These are phyloP conservation scores for Colletotrichum sp. DNA, from an alignment of 2,329 filamentous ascomycete species.

Conservation along the genomic window DNA sequence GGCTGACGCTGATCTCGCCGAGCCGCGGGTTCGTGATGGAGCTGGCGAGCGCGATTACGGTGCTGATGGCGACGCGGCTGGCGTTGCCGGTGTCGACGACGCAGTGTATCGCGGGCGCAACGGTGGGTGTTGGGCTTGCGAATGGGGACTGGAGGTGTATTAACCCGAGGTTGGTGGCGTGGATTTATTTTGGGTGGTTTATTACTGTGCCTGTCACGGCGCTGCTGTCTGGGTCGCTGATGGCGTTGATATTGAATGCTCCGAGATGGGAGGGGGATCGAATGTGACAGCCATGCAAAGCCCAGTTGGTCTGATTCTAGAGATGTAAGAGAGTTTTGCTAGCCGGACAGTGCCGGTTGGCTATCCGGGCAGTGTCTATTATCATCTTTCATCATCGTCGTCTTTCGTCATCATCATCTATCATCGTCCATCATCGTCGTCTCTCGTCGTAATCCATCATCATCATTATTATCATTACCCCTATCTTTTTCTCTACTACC, in stretches of 20 bases:
- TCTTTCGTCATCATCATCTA: no score
- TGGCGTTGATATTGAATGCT: constrained; percentile 60
- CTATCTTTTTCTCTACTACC: no score
- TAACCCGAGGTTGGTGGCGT: constrained; percentile 52
- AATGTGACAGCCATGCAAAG: not conserved
- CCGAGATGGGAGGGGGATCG: constrained; percentile 37
- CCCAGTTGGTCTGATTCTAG: not conserved
- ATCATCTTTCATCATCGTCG: no score
- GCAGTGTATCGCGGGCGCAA: constrained; percentile 58
- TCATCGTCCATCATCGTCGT: no score
- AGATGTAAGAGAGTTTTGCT: no score
- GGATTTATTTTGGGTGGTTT: constrained; percentile 55
- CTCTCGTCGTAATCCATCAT: no score
- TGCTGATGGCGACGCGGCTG: constrained; percentile 58
- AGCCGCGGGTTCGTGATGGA: constrained; percentile 58
- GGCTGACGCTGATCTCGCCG: constrained; percentile 60
- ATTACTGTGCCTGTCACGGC: constrained; percentile 56
- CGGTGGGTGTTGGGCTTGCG: constrained; percentile 55
- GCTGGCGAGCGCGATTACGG: constrained; percentile 55
- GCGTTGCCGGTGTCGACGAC: constrained; percentile 53
- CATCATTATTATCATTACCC: no score
- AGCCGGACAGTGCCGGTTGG: no score
- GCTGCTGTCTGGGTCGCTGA: constrained; percentile 54
- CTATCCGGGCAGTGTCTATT: no score
- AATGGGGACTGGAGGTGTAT: constrained; percentile 55